Percentiles rank a stretch among this genome's conserved stretches.
phyloP scores from a whole-genome alignment of 2,329 filamentous ascomycete genomes.

The Ophiognomonia clavigignenti-juglandacearum region DNA sequence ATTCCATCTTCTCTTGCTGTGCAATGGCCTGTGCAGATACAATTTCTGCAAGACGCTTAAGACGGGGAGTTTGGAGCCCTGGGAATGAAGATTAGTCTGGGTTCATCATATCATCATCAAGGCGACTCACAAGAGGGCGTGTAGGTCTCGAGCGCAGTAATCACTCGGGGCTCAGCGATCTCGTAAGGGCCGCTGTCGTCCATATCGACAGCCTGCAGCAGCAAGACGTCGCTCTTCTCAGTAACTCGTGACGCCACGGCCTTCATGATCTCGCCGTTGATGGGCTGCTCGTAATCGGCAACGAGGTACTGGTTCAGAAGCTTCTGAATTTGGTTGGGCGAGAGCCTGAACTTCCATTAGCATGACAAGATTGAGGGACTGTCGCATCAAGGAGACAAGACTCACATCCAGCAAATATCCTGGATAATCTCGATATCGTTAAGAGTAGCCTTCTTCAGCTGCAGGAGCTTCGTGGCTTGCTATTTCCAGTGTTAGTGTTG shows the following conservation, averaged over 20 bases:
- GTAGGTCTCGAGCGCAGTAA: constrained; percentile 95
- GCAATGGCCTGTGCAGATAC: constrained; percentile 94
- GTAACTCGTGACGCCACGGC: constrained; percentile 94
- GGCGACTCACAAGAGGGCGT: constrained; percentile 84
- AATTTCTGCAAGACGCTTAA: constrained; percentile 97
- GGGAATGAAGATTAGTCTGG: constrained; percentile 24
- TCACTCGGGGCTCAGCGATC: constrained; percentile 93
- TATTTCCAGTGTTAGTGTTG: constrained; percentile 32
- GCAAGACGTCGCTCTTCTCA: constrained; percentile 94
- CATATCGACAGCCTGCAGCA: constrained; percentile 95
- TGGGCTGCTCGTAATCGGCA: constrained; percentile 97
- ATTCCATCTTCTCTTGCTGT: constrained; percentile 82
- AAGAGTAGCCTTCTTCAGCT: constrained; percentile 96
- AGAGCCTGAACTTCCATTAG: constrained; percentile 57
- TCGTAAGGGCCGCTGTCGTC: constrained; percentile 98
- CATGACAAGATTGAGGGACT: not conserved
- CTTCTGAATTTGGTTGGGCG: constrained; percentile 98
- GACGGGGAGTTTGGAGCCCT: constrained; percentile 93
- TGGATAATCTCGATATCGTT: constrained; percentile 99
- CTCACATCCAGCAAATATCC: constrained; percentile 99
- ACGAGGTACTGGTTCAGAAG: constrained; percentile 97
- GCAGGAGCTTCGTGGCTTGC: constrained; percentile 97
- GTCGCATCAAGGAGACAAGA: constrained; percentile 20
- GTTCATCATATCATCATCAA: not conserved
- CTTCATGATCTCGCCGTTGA: constrained; percentile 99